Percentiles rank a stretch among this genome's conserved stretches.
Conservation (phyloP, 805 yeast species). For the Saturnispora besseyi region DNA sequence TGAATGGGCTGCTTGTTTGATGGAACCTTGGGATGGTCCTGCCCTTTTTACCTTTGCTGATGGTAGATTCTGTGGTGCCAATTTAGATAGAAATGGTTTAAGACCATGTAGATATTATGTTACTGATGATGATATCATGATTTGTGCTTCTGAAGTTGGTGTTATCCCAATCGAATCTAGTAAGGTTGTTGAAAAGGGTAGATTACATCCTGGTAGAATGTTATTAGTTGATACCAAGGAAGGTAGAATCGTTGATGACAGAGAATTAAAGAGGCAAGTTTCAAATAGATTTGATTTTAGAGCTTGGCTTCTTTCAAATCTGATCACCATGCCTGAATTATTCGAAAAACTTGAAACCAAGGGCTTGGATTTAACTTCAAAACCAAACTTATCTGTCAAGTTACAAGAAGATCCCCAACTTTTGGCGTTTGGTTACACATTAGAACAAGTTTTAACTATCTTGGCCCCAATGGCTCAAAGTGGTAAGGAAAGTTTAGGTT, state of each 20-base stretch:
- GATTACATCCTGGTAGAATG: conserved; percentile 95
- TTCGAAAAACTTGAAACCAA: conserved; percentile 45
- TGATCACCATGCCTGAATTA: conserved; percentile 77
- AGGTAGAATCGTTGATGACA: conserved; percentile 90
- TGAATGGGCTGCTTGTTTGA: conserved; percentile 98
- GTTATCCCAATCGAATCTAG: conserved; percentile 84
- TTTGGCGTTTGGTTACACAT: conserved; percentile 86
- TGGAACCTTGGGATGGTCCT: conserved; percentile 99
- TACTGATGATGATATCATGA: conserved; percentile 89
- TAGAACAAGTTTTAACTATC: conserved; percentile 76
- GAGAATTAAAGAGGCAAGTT: conserved; percentile 72
- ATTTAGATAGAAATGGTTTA: conserved; percentile 92
- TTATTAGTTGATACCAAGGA: conserved; percentile 86
- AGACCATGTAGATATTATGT: conserved; percentile 98
- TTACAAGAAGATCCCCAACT: conserved; percentile 79
- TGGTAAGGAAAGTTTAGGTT: conserved; percentile 92
- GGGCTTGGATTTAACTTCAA: conserved; percentile 22
- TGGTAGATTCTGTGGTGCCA: conserved; percentile 97
- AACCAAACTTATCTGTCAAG: conserved; percentile 29
- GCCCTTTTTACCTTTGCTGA: conserved; percentile 95
- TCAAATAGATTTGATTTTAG: conserved; percentile 83
- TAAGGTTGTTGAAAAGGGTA: conserved; percentile 78
- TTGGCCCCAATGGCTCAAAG: conserved; percentile 89
- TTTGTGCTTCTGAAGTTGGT: conserved; percentile 98
- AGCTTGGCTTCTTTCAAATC: conserved; percentile 83